Conservation (phyloP, 768 basidiomycete species). For the Fomitopsis serialis region DNA sequence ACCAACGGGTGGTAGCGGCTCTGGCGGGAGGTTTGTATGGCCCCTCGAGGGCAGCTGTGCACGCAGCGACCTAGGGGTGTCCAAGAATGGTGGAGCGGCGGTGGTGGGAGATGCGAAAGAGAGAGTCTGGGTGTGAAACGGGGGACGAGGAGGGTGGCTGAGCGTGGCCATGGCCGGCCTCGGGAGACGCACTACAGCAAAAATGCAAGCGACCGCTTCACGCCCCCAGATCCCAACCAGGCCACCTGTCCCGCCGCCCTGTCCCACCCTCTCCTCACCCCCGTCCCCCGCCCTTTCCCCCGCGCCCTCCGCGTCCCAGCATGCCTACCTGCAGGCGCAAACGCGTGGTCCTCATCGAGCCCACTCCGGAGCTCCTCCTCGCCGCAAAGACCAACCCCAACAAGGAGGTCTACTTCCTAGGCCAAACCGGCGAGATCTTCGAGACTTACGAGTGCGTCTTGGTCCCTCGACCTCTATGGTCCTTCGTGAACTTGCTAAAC, state of each 20-base stretch:
- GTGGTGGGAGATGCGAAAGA: constrained; percentile 7
- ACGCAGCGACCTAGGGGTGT: neutral
- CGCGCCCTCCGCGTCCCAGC: constrained; percentile 18
- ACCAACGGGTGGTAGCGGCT: too few species aligned
- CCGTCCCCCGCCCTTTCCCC: constrained; percentile 28
- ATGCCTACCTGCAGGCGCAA: constrained; percentile 91
- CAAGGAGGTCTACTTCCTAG: constrained; percentile 85
- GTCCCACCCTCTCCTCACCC: constrained; percentile 37
- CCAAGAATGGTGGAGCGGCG: neutral
- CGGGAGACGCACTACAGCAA: constrained; percentile 23
- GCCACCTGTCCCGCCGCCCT: constrained; percentile 14
- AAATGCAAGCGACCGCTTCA: constrained; percentile 24
- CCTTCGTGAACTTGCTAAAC: constrained; percentile 25
- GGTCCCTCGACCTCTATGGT: constrained; percentile 19
- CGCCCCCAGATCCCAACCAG: constrained; percentile 24
- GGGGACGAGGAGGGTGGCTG: constrained; percentile 14
- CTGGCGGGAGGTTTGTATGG: too few species aligned
- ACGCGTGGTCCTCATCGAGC: constrained; percentile 83
- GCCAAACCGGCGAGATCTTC: constrained; percentile 96
- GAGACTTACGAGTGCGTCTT: constrained; percentile 86
- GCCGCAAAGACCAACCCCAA: constrained; percentile 58
- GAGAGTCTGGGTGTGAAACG: constrained; percentile 15
- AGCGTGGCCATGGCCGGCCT: constrained; percentile 17
- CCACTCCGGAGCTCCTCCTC: constrained; percentile 63
- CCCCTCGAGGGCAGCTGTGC: too few species aligned